Evolutionary conservation across 306 rosid species (phyloP).

Genomic region (Vigna unguiculata): DNA sequence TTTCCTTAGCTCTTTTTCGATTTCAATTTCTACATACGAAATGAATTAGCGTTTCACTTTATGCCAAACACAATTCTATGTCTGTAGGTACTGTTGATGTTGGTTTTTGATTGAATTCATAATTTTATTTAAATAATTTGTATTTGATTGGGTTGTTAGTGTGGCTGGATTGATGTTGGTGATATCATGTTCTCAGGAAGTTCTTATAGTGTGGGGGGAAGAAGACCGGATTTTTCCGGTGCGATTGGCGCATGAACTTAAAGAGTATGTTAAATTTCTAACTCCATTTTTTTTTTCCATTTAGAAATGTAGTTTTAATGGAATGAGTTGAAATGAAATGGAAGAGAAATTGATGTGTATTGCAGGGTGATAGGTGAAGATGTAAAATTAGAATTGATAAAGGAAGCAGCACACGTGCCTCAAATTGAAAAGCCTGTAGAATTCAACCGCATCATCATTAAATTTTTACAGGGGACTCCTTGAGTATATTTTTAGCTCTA

Average conservation of each 20-base stretch:
- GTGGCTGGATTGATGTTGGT: too few relatives aligned
- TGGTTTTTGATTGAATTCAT: too few relatives aligned
- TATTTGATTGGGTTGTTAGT: too few relatives aligned
- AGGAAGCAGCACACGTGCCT: slow-evolving; percentile 77
- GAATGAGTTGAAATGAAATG: too few relatives aligned
- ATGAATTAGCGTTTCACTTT: too few relatives aligned
- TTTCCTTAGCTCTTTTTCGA: too few relatives aligned
- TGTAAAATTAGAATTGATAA: slow-evolving; percentile 68
- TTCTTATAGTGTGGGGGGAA: slow-evolving; percentile 84
- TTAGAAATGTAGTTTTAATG: too few relatives aligned
- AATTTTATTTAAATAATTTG: too few relatives aligned
- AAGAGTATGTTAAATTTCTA: slow-evolving; percentile 54
- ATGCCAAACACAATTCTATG: too few relatives aligned
- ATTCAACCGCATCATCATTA: slow-evolving; percentile 65
- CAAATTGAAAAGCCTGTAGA: slow-evolving; percentile 68
- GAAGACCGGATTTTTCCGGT: slow-evolving; percentile 77
- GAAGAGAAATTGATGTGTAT: too few relatives aligned
- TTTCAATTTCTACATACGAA: too few relatives aligned
- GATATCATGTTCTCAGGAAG: slow-evolving; percentile 58
- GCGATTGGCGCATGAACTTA: slow-evolving; percentile 69
- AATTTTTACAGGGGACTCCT: slow-evolving; percentile 50
- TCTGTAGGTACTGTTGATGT: too few relatives aligned
- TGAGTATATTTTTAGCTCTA: slow-evolving; percentile 7
- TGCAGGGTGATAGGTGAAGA: slow-evolving; percentile 72
- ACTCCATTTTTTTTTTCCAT: background rate